phyloP scores from a whole-genome alignment of 257 asterid genomes.

The Fraxinus quadrangulata region DNA sequence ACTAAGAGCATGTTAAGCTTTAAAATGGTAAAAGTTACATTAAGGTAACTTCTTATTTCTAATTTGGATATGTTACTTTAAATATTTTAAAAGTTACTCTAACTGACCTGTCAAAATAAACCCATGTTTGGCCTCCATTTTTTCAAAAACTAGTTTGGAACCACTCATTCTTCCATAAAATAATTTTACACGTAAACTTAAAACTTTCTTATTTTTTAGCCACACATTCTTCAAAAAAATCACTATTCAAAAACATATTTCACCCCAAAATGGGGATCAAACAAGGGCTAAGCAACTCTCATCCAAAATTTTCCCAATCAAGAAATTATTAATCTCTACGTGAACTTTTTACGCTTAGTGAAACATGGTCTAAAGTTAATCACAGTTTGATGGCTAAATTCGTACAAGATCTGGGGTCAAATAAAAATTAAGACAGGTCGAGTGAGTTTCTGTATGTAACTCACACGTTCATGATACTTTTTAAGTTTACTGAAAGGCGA shows the following conservation, averaged over 20 bases:
- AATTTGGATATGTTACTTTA: background rate
- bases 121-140: too few species aligned
- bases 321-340: background rate
- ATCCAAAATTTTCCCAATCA: background rate
- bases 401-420: background rate
- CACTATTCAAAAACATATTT: too few species aligned
- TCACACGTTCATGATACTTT: background rate
- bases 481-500: background rate
- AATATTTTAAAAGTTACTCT: background rate
- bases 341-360: background rate
- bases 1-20: background rate
- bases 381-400: background rate
- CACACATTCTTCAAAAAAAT: too few species aligned
- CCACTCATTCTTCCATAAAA: too few species aligned
- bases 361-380: background rate
- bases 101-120: background rate
- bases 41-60: background rate
- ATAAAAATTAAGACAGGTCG: background rate
- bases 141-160: too few species aligned
- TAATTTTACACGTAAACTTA: too few species aligned
- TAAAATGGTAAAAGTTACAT: background rate
- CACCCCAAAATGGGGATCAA: too few species aligned
- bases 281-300: background rate
- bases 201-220: too few species aligned
- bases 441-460: background rate